Percentiles rank a stretch among this genome's conserved stretches.
These are phyloP conservation scores for Xylaria venustula DNA, from an alignment of 495 filamentous ascomycete species.

Conservation along the genomic window DNA sequence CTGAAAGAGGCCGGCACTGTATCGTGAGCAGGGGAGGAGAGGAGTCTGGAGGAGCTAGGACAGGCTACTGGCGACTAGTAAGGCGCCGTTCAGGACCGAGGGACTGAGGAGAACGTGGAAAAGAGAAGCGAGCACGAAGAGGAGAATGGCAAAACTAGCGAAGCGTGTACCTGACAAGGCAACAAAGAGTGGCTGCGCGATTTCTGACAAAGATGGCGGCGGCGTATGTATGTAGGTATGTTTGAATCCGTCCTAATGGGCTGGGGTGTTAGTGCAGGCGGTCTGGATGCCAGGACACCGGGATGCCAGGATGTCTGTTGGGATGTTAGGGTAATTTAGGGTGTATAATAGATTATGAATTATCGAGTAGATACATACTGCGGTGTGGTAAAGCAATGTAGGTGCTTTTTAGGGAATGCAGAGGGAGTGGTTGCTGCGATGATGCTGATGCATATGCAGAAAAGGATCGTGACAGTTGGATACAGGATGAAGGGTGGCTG, in stretches of 20 bases:
- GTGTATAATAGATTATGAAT: too few species aligned
- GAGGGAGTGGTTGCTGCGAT: background rate
- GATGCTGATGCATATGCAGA: slow-evolving; percentile 1
- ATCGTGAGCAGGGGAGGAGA: background rate
- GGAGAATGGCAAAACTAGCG: background rate
- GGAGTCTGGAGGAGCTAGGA: background rate
- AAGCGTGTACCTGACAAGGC: background rate
- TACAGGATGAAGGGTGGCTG: background rate
- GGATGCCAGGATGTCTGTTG: background rate
- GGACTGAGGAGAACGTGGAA: background rate
- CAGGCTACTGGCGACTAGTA: background rate
- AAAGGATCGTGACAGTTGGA: background rate
- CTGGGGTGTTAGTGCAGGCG: background rate
- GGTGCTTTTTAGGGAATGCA: too few species aligned
- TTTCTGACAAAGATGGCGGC: background rate
- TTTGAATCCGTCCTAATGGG: background rate
- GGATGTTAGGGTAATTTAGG: background rate
- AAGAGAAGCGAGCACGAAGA: background rate
- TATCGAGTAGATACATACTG: background rate
- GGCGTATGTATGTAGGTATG: background rate
- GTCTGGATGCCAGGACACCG: background rate
- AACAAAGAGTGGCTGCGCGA: background rate
- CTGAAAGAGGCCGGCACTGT: background rate
- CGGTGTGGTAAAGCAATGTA: too few species aligned
- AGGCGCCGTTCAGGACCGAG: background rate